phyloP scores from a whole-genome alignment of 345 rosid species.

The Moricandia moricandioides region DNA sequence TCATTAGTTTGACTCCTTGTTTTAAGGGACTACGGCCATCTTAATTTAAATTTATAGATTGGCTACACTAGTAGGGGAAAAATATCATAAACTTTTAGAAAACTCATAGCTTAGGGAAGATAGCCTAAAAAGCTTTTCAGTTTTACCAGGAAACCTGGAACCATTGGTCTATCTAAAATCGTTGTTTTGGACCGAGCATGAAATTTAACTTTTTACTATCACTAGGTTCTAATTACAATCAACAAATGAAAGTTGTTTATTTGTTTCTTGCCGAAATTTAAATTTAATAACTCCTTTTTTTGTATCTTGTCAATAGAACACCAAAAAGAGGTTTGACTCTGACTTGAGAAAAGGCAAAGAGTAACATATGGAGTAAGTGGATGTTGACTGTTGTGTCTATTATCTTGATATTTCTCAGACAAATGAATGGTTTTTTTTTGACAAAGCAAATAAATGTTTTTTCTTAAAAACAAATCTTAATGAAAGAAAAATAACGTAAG shows the following conservation, averaged over 20 bases:
- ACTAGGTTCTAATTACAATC: slow-evolving; percentile 15
- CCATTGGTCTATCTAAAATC: slow-evolving; percentile 26
- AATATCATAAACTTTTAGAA: background rate
- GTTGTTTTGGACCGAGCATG: slow-evolving; percentile 17
- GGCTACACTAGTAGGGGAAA: background rate
- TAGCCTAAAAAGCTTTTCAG: slow-evolving; percentile 19
- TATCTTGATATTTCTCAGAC: slow-evolving; percentile 5
- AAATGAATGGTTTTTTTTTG: background rate
- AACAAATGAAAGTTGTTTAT: slow-evolving; percentile 1
- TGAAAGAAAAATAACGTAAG: background rate
- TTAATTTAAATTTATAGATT: background rate
- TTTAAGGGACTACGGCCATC: slow-evolving; percentile 19
- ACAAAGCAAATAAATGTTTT: too few relatives aligned
- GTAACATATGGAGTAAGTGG: slow-evolving; percentile 32
- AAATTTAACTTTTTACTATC: slow-evolving; percentile 1
- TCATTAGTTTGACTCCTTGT: slow-evolving; percentile 27
- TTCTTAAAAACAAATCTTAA: too few relatives aligned
- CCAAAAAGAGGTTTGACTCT: slow-evolving; percentile 26
- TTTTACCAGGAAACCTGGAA: slow-evolving; percentile 32
- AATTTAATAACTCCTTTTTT: background rate
- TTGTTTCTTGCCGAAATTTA: background rate
- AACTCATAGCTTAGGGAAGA: slow-evolving; percentile 6
- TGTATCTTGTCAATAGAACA: slow-evolving; percentile 6
- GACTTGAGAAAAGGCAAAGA: slow-evolving; percentile 34
- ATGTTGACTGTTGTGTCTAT: slow-evolving; percentile 29